phyloP scores from a whole-genome alignment of 1,284 basidiomycete genomes.

The Trichosporon coremiiforme region DNA sequence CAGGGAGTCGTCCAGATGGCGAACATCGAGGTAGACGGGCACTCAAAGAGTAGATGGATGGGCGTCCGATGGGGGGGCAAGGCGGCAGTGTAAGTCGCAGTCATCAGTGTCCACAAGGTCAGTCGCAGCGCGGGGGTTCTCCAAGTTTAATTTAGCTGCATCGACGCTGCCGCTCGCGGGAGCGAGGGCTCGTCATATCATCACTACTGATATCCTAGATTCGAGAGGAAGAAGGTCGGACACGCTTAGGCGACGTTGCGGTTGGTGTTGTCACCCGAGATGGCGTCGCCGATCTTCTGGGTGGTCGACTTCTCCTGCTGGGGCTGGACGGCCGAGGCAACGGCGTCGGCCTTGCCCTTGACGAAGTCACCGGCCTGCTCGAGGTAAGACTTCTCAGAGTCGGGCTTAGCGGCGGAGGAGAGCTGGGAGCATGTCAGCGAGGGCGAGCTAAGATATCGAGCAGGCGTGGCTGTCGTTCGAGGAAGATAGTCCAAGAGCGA shows the following conservation, averaged over 20 bases:
- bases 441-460: not conserved
- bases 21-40: too few species aligned
- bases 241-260: slow-evolving; percentile 22
- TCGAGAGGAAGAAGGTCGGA: not conserved
- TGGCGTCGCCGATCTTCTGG: slow-evolving; percentile 53
- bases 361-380: slow-evolving; percentile 51
- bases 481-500: not conserved
- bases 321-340: slow-evolving; percentile 46
- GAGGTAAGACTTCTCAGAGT: slow-evolving; percentile 53
- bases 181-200: not conserved
- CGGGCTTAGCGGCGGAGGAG: slow-evolving; percentile 49
- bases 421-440: slow-evolving; percentile 26
- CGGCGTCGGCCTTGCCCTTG: slow-evolving; percentile 48
- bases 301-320: slow-evolving; percentile 51
- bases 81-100: not conserved
- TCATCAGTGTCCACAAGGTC: not conserved
- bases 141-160: slow-evolving; percentile 14
- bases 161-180: not conserved
- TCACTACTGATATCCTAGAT: slow-evolving; percentile 15
- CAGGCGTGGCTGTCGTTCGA: not conserved
- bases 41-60: too few species aligned
- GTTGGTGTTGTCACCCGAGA: slow-evolving; percentile 35
- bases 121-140: not conserved
- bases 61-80: too few species aligned
- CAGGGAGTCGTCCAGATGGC: too few species aligned